Conservation (phyloP, 2,329 filamentous ascomycete genomes). For the Diaporthe caulivora region DNA sequence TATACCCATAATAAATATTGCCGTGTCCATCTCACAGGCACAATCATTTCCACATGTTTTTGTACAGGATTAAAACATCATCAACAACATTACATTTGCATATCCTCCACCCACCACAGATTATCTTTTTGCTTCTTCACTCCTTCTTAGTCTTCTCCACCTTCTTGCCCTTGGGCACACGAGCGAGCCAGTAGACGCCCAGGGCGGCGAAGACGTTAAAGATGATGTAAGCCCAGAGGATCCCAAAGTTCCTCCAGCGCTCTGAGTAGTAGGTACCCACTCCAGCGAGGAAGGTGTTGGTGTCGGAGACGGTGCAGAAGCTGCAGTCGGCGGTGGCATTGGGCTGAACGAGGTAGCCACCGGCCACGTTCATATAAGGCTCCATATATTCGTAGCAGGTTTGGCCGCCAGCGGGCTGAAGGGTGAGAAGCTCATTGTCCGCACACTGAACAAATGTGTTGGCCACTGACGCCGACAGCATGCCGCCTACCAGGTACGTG, state of each 20-base stretch:
- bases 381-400: conserved; percentile 70
- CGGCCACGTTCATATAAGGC: conserved; percentile 56
- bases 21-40: background rate
- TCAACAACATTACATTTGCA: background rate
- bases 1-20: background rate
- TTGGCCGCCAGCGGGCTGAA: conserved; percentile 66
- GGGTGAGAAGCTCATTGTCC: conserved; percentile 71
- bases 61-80: conserved; percentile 1
- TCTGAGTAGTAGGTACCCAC: conserved; percentile 58
- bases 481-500: conserved; percentile 77
- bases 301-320: conserved; percentile 45
- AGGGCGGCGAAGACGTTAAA: conserved; percentile 63
- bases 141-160: conserved; percentile 32
- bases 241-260: conserved; percentile 66
- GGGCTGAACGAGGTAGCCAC: conserved; percentile 62
- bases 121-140: background rate
- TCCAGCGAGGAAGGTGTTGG: conserved; percentile 50
- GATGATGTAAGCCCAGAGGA: conserved; percentile 62
- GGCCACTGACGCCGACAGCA: conserved; percentile 74
- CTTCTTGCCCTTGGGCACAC: conserved; percentile 51
- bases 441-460: conserved; percentile 72
- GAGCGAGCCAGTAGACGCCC: conserved; percentile 59
- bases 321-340: conserved; percentile 46
- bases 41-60: background rate
- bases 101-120: background rate